A percentile compares a stretch with the other conserved stretches of the same genome.
Conservation (phyloP, 441 rosid genomes). For the Omphalea diandra region DNA sequence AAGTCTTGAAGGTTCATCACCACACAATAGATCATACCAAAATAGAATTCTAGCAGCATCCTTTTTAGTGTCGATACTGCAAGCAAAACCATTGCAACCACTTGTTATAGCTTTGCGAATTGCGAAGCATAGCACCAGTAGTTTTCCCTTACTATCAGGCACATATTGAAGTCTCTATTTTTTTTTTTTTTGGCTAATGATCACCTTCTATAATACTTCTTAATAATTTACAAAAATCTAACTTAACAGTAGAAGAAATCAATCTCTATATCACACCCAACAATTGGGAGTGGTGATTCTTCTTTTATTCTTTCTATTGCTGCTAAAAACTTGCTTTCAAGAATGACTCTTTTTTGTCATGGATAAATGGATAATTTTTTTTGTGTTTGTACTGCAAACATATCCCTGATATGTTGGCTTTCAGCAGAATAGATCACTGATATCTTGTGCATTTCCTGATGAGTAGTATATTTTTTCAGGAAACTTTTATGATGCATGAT, state of each 20-base stretch:
- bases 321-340: not conserved
- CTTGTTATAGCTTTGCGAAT: not conserved
- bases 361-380: not conserved
- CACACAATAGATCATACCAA: too few species aligned
- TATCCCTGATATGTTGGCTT: not conserved
- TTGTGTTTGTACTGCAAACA: not conserved
- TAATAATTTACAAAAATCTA: too few species aligned
- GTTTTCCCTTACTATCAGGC: not conserved
- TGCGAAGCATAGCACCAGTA: not conserved
- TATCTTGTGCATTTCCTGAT: constrained; percentile 18
- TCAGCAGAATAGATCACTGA: constrained; percentile 8
- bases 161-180: not conserved
- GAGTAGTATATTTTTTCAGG: constrained; percentile 48
- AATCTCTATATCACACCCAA: not conserved
- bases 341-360: not conserved
- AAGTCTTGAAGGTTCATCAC: not conserved
- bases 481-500: constrained; percentile 99
- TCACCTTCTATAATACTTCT: not conserved
- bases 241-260: not conserved
- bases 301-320: not conserved
- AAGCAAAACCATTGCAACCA: not conserved
- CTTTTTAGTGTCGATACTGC: not conserved
- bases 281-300: not conserved
- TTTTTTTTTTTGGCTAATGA: not conserved
- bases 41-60: not conserved